Evolutionary conservation across 2,329 filamentous ascomycete species (phyloP).

Genomic region (Fusarium duplospermum): DNA sequence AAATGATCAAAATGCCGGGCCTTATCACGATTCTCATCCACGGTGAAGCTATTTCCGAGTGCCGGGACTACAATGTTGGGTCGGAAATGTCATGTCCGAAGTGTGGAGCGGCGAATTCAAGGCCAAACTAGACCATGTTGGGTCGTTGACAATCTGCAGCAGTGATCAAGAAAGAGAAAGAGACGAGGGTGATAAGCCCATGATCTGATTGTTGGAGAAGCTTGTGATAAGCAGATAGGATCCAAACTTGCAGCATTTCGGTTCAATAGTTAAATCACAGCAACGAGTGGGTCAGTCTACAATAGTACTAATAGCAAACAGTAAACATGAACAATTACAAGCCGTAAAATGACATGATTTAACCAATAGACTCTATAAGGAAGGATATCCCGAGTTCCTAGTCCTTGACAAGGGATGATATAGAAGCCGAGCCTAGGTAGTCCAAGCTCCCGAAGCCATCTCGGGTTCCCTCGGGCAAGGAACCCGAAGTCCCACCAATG

Average conservation of each 20-base stretch:
- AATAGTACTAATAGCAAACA: neutral
- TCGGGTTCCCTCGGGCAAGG: constrained; percentile 4
- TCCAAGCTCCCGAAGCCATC: neutral
- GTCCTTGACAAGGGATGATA: neutral
- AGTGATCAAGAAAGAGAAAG: neutral
- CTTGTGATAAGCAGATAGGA: no score
- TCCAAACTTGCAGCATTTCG: no score
- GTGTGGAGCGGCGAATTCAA: neutral
- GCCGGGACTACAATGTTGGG: neutral
- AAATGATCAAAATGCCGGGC: neutral
- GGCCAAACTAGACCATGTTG: neutral
- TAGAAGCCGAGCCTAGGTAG: neutral
- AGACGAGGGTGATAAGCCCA: neutral
- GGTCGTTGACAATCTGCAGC: neutral
- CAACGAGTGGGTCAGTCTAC: neutral
- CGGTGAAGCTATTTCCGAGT: neutral
- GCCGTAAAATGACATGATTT: neutral
- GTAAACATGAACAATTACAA: neutral
- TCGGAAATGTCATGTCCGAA: neutral
- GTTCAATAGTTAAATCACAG: no score
- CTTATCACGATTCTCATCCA: neutral
- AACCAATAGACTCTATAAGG: neutral
- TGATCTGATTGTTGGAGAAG: neutral
- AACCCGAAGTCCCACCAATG: constrained; percentile 3
- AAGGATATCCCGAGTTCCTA: neutral